These are phyloP conservation scores for Crithidia expoeki DNA, from an alignment of 208 protist genomes.

Conservation along the genomic window DNA sequence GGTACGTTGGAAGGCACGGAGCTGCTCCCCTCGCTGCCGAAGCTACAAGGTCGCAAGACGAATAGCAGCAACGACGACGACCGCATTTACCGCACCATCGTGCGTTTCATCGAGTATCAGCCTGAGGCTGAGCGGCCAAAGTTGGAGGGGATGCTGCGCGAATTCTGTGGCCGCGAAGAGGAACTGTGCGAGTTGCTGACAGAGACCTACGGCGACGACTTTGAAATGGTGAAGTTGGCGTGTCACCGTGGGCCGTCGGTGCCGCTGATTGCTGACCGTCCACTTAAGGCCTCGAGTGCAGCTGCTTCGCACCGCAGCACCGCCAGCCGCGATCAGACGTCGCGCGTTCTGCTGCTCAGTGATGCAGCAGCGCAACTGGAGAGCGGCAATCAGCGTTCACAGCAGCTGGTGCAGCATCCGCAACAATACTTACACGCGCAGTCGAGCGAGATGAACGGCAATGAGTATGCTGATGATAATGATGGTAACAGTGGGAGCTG, in stretches of 20 bases:
- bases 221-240: constrained; percentile 43
- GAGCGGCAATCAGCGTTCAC: neutral
- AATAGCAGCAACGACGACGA: constrained; percentile 38
- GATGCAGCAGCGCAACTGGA: neutral
- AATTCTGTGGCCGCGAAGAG: constrained; percentile 69
- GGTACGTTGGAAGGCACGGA: constrained; percentile 66
- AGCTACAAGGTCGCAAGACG: constrained; percentile 59
- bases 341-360: neutral
- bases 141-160: constrained; percentile 56
- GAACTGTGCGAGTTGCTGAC: constrained; percentile 67
- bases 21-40: constrained; percentile 64
- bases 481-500: neutral
- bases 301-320: constrained; percentile 5
- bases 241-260: constrained; percentile 1
- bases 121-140: constrained; percentile 41
- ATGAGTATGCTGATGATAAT: too few relatives aligned
- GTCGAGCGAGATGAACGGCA: neutral
- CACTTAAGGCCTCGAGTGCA: neutral
- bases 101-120: constrained; percentile 73
- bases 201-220: constrained; percentile 66
- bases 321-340: neutral
- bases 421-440: neutral
- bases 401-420: neutral
- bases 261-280: constrained; percentile 21
- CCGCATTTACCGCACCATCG: constrained; percentile 57